Evolutionary conservation across 2,329 filamentous ascomycete genomes (phyloP).

Genomic region (Alternaria novae-zelandiae): DNA sequence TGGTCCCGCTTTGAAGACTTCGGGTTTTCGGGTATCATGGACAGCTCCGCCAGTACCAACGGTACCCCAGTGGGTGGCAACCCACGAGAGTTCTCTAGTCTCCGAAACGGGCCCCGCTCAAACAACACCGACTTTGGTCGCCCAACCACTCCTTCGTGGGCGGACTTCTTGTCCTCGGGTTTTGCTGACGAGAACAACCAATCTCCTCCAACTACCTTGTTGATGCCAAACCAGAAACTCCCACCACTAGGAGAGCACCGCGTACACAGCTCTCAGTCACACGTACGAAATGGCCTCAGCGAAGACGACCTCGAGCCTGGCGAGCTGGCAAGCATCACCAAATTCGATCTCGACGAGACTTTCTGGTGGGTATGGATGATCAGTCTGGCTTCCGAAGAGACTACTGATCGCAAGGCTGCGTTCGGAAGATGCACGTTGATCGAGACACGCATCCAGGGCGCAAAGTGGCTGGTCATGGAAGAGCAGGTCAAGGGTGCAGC

Average conservation of each 20-base stretch:
- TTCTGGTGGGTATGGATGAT: conserved; percentile 99
- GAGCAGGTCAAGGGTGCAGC: conserved; percentile 95
- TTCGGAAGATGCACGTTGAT: conserved; percentile 93
- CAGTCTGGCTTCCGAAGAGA: conserved; percentile 90
- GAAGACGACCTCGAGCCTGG: conserved; percentile 82
- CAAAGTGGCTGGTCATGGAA: conserved; percentile 92
- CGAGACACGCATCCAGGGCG: conserved; percentile 81
- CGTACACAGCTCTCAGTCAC: conserved; percentile 86
- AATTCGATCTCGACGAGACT: conserved; percentile 86
- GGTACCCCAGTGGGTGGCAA: conserved; percentile 29
- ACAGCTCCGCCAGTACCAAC: conserved; percentile 62
- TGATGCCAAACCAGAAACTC: conserved; percentile 92
- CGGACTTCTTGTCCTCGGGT: conserved; percentile 93
- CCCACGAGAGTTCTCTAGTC: conserved; percentile 75
- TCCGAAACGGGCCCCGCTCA: conserved; percentile 72
- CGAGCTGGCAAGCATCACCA: conserved; percentile 89
- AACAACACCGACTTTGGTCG: conserved; percentile 71
- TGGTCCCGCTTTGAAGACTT: conserved; percentile 98
- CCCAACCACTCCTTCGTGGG: conserved; percentile 97
- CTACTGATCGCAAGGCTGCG: conserved; percentile 81
- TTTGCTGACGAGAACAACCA: conserved; percentile 79
- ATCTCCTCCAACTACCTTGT: conserved; percentile 68
- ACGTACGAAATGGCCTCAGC: conserved; percentile 66
- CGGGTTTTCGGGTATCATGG: conserved; percentile 79
- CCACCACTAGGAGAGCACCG: conserved; percentile 78